A percentile compares a stretch with the other conserved stretches of the same genome.
Conservation (phyloP, 805 yeast species). For the Starmerella khaoyaiensis region DNA sequence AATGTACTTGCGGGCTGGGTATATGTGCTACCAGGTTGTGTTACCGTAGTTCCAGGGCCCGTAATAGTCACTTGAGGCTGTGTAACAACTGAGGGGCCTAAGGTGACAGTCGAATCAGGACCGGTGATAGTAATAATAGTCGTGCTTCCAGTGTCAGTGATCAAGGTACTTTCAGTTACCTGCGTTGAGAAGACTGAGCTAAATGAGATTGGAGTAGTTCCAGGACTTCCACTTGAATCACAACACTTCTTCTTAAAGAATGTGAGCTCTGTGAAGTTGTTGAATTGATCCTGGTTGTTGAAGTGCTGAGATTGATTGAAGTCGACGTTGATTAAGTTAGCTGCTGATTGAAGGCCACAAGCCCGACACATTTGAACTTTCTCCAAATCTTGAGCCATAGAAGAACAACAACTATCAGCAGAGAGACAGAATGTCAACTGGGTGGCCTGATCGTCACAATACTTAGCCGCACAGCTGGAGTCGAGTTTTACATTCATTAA, state of each 20-base stretch:
- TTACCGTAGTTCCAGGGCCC: neutral
- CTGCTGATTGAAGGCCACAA: constrained; percentile 11
- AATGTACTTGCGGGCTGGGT: neutral
- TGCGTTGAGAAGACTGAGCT: too few species aligned
- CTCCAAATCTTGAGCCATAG: constrained; percentile 4
- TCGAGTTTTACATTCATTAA: constrained; percentile 10
- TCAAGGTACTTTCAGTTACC: too few species aligned
- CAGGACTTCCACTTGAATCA: neutral
- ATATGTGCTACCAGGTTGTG: neutral
- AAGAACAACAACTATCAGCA: constrained; percentile 8
- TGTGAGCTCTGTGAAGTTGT: constrained; percentile 17
- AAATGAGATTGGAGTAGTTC: too few species aligned
- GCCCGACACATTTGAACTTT: constrained; percentile 13
- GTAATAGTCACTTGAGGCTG: constrained; percentile 5
- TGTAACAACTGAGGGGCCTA: constrained; percentile 5
- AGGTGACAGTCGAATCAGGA: neutral
- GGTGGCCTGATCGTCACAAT: constrained; percentile 13
- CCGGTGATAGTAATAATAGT: constrained; percentile 2
- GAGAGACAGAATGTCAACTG: constrained; percentile 12
- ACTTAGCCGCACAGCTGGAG: constrained; percentile 8
- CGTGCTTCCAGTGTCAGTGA: too few species aligned
- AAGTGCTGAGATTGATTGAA: constrained; percentile 13
- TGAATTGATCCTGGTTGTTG: constrained; percentile 13
- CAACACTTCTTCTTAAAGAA: constrained; percentile 14
- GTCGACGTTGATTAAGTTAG: constrained; percentile 11